Conservation (phyloP, 306 rosid species). For the Amphicarpaea edgeworthii region DNA sequence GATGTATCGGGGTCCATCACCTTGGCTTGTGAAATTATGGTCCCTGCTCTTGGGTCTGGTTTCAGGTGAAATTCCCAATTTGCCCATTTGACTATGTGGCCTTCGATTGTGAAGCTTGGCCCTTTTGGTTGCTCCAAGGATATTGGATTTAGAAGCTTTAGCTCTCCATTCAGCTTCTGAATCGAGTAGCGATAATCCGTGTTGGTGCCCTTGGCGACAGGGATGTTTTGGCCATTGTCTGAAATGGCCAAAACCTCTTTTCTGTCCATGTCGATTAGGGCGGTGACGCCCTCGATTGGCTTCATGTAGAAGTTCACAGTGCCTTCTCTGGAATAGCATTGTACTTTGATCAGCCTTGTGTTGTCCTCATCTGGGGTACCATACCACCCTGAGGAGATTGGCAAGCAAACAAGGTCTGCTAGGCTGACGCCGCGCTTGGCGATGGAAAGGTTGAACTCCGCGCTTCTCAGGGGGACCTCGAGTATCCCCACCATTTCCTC, state of each 20-base stretch:
- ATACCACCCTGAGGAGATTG: slow-evolving; percentile 83
- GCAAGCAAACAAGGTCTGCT: slow-evolving; percentile 71
- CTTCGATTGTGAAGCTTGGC: slow-evolving; percentile 75
- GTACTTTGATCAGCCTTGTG: slow-evolving; percentile 75
- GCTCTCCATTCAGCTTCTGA: slow-evolving; percentile 56
- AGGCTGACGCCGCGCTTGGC: slow-evolving; percentile 64
- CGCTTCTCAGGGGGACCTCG: slow-evolving; percentile 55
- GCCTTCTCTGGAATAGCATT: slow-evolving; percentile 73
- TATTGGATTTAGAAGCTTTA: slow-evolving; percentile 66
- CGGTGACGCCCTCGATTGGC: slow-evolving; percentile 90
- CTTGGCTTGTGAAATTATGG: slow-evolving; percentile 63
- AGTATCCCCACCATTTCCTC: slow-evolving; percentile 68
- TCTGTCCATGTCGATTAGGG: slow-evolving; percentile 67
- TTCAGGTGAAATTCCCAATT: slow-evolving; percentile 88
- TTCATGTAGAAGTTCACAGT: slow-evolving; percentile 92
- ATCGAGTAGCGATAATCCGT: slow-evolving; percentile 79
- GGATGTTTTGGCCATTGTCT: slow-evolving; percentile 67
- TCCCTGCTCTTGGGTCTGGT: slow-evolving; percentile 80
- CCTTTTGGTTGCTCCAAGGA: slow-evolving; percentile 89
- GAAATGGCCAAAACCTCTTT: slow-evolving; percentile 63
- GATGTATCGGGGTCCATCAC: slow-evolving; percentile 73
- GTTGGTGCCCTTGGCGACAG: slow-evolving; percentile 68
- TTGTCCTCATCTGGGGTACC: slow-evolving; percentile 65
- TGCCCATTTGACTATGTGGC: slow-evolving; percentile 81
- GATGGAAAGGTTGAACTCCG: slow-evolving; percentile 68